Conservation (phyloP, 805 yeast species). For the Tetrapisispora iriomotensis region DNA sequence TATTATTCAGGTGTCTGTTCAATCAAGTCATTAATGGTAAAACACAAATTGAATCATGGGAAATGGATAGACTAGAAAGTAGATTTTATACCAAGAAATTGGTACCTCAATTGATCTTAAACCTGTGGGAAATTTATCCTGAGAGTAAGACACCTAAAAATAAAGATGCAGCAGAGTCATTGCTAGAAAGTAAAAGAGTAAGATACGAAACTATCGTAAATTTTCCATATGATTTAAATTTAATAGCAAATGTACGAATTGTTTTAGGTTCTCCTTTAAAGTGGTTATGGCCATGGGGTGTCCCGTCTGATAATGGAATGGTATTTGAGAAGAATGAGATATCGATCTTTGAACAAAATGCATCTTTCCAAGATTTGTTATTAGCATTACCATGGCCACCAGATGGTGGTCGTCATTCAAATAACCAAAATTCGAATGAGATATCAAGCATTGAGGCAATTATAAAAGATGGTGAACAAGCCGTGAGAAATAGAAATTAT, state of each 20-base stretch:
- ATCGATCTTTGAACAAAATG: slow-evolving; percentile 27
- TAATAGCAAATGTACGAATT: slow-evolving; percentile 41
- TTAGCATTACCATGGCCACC: slow-evolving; percentile 88
- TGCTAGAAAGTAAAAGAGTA: slow-evolving; percentile 22
- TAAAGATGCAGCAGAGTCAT: slow-evolving; percentile 9
- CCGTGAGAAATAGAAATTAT: slow-evolving; percentile 19
- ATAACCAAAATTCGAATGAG: slow-evolving; percentile 11
- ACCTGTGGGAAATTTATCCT: slow-evolving; percentile 36
- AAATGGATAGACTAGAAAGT: slow-evolving; percentile 65
- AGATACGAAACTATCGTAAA: slow-evolving; percentile 51
- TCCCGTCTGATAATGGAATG: slow-evolving; percentile 52
- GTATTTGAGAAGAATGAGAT: slow-evolving; percentile 46
- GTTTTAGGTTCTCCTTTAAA: slow-evolving; percentile 51
- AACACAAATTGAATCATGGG: slow-evolving; percentile 93
- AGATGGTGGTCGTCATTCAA: slow-evolving; percentile 44
- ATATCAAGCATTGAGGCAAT: slow-evolving; percentile 9
- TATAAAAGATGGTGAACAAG: slow-evolving; percentile 24
- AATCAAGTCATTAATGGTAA: slow-evolving; percentile 53
- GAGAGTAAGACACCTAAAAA: slow-evolving; percentile 8
- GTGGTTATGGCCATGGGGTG: slow-evolving; percentile 70
- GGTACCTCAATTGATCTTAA: slow-evolving; percentile 34
- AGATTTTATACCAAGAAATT: slow-evolving; percentile 49
- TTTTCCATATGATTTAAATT: slow-evolving; percentile 77
- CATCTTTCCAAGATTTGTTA: slow-evolving; percentile 40
- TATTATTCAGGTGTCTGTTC: slow-evolving; percentile 51